A percentile compares a stretch with the other conserved stretches of the same genome.
Conservation (phyloP, 805 yeast genomes). For the Metschnikowia gelsemii region DNA sequence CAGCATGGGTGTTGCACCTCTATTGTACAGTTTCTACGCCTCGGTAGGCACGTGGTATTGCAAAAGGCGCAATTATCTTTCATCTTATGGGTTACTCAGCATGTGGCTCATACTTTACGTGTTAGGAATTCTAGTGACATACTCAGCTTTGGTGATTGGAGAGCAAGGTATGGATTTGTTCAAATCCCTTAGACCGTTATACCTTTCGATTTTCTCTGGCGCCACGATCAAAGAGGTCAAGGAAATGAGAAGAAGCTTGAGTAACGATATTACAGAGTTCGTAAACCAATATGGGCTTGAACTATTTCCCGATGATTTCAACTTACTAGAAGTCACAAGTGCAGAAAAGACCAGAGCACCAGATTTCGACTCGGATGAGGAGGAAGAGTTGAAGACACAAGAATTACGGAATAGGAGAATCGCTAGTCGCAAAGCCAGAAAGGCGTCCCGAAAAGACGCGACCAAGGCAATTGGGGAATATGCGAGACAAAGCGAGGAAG, state of each 20-base stretch:
- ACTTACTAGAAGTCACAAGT: constrained; percentile 46
- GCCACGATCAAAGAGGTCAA: constrained; percentile 58
- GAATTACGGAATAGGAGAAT: constrained; percentile 45
- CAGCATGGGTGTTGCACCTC: constrained; percentile 84
- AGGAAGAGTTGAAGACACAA: constrained; percentile 51
- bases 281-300: constrained; percentile 83
- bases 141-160: constrained; percentile 88
- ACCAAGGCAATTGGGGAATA: constrained; percentile 8
- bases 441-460: constrained; percentile 9
- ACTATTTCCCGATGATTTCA: constrained; percentile 78
- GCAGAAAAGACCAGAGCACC: constrained; percentile 32
- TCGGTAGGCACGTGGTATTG: constrained; percentile 48
- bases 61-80: constrained; percentile 15
- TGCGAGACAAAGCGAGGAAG: constrained; percentile 20
- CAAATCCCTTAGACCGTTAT: constrained; percentile 80
- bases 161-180: constrained; percentile 90
- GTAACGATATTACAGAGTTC: constrained; percentile 70
- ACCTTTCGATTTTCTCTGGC: constrained; percentile 60
- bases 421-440: constrained; percentile 27
- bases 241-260: constrained; percentile 57
- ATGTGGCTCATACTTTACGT: constrained; percentile 50
- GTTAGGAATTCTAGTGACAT: constrained; percentile 72
- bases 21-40: constrained; percentile 80
- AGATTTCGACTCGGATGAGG: constrained; percentile 44
- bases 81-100: constrained; percentile 30